A percentile compares a stretch with the other conserved stretches of the same genome.
phyloP scores from a whole-genome alignment of 2,329 filamentous ascomycete genomes.

The Venturiaceae sp. region DNA sequence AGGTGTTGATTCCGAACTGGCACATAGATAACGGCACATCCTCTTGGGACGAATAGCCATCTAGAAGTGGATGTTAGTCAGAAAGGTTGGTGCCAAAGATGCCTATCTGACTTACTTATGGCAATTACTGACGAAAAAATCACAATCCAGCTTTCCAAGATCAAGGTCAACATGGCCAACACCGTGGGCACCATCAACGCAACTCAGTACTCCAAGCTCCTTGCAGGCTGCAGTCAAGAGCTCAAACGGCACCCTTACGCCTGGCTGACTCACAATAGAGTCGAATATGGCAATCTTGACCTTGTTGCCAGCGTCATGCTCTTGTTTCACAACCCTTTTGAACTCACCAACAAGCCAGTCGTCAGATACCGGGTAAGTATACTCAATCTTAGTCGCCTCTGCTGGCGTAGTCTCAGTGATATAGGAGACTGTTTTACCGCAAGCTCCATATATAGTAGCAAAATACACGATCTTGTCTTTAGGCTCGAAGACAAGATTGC shows the following conservation, averaged over 20 bases:
- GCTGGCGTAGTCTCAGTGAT: slow-evolving; percentile 57
- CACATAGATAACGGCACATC: slow-evolving; percentile 73
- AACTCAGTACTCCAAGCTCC: slow-evolving; percentile 57
- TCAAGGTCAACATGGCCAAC: slow-evolving; percentile 70
- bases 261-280: slow-evolving; percentile 68
- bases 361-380: slow-evolving; percentile 62
- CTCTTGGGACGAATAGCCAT: slow-evolving; percentile 76
- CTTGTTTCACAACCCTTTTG: slow-evolving; percentile 43
- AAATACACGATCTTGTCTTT: slow-evolving; percentile 76
- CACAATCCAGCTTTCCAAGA: slow-evolving; percentile 56
- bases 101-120: slow-evolving; percentile 53
- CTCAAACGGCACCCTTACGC: slow-evolving; percentile 72
- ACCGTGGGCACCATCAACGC: slow-evolving; percentile 79
- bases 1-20: slow-evolving; percentile 65
- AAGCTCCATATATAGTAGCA: slow-evolving; percentile 67
- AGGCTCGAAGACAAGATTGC: slow-evolving; percentile 56
- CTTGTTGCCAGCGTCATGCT: slow-evolving; percentile 47
- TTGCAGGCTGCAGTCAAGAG: slow-evolving; percentile 53
- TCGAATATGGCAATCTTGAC: slow-evolving; percentile 68
- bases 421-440: slow-evolving; percentile 63
- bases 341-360: slow-evolving; percentile 55
- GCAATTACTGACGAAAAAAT: slow-evolving; percentile 81
- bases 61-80: slow-evolving; percentile 20
- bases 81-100: no score
- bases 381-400: slow-evolving; percentile 42